phyloP scores from a whole-genome alignment of 768 basidiomycete species.

The Sporobolomyces roseus region DNA sequence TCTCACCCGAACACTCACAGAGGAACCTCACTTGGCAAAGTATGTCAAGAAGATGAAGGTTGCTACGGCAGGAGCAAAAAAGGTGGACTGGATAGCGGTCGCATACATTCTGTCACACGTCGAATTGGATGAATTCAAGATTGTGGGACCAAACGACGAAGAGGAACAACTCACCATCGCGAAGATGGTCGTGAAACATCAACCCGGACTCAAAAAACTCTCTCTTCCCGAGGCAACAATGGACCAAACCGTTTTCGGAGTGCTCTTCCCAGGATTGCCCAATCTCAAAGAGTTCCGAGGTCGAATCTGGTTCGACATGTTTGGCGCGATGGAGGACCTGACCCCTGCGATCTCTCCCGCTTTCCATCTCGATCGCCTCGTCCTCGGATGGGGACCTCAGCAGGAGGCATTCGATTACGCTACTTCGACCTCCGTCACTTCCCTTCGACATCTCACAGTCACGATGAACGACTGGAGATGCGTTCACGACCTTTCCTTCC shows the following conservation, averaged over 20 bases:
- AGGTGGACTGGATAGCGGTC: background rate
- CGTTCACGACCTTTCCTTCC: background rate
- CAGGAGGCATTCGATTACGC: constrained; percentile 3
- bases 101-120: background rate
- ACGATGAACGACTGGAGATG: constrained; percentile 2
- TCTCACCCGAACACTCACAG: too few relatives aligned
- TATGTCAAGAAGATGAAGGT: background rate
- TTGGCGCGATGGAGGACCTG: background rate
- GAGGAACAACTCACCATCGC: background rate
- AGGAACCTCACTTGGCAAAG: background rate
- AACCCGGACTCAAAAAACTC: background rate
- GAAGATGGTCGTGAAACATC: background rate
- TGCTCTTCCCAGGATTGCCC: background rate
- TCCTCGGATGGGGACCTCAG: background rate
- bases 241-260: background rate
- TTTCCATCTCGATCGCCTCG: background rate
- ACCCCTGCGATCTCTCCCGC: background rate
- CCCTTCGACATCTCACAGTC: background rate
- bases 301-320: background rate
- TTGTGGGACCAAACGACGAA: background rate
- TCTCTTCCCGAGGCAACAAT: background rate
- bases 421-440: background rate
- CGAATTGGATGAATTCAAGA: background rate
- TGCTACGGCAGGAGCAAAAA: background rate
- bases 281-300: background rate